phyloP scores from a whole-genome alignment of 73 alveolate species.

The Tetrahymena malaccensis region DNA sequence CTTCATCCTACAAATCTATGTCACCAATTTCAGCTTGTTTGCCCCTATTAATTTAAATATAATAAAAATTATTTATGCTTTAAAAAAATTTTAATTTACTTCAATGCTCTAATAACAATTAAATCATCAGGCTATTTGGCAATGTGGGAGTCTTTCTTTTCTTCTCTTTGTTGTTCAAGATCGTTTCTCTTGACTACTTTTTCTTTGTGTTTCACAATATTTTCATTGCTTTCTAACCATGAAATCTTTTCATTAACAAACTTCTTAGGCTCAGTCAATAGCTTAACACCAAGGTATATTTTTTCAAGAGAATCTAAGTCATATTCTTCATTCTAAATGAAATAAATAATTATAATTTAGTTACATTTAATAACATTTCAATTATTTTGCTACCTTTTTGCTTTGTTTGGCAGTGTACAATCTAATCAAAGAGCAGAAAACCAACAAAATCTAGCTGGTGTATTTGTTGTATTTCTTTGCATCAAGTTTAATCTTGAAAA shows the following conservation, averaged over 20 bases:
- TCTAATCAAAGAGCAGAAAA: constrained; percentile 22
- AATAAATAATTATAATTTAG: not conserved
- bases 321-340: not conserved
- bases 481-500: not conserved
- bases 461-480: constrained; percentile 9
- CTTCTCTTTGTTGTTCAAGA: not conserved
- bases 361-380: not conserved
- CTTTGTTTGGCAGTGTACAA: not conserved
- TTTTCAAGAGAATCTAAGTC: not conserved
- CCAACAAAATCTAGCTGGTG: constrained; percentile 6
- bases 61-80: not conserved
- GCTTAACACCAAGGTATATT: not conserved
- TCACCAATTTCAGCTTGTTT: constrained; percentile 46
- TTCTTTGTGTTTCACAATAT: not conserved
- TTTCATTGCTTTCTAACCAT: not conserved
- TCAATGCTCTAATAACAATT: constrained; percentile 59
- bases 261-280: not conserved
- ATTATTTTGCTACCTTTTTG: not conserved
- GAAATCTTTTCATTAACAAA: not conserved
- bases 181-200: not conserved
- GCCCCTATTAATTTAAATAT: not conserved
- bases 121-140: constrained; percentile 50
- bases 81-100: constrained; percentile 7
- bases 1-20: constrained; percentile 64
- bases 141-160: not conserved